phyloP scores from a whole-genome alignment of 768 basidiomycete genomes.

The Pholiota microspora region DNA sequence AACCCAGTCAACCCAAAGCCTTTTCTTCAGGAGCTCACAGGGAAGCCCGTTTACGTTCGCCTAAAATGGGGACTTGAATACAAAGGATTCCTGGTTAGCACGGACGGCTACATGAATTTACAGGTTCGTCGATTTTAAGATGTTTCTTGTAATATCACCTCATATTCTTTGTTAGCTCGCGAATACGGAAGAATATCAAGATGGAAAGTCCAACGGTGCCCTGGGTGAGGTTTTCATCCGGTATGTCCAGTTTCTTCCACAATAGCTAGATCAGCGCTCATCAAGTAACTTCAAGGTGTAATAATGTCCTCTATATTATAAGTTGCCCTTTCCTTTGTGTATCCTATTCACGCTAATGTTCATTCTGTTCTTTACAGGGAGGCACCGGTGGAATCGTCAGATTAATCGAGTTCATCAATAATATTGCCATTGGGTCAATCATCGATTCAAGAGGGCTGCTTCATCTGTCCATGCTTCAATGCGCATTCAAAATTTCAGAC shows the following conservation, averaged over 20 bases:
- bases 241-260: constrained; percentile 41
- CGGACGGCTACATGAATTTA: constrained; percentile 99
- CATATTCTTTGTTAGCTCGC: constrained; percentile 60
- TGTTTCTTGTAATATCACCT: background rate
- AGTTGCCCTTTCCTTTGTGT: constrained; percentile 39
- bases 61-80: constrained; percentile 99
- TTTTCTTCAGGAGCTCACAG: constrained; percentile 97
- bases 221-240: constrained; percentile 99
- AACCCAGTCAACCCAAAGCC: constrained; percentile 98
- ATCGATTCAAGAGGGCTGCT: background rate
- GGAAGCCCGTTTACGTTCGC: constrained; percentile 91
- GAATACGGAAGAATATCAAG: constrained; percentile 98
- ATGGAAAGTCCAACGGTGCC: constrained; percentile 92
- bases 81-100: constrained; percentile 98
- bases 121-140: constrained; percentile 55
- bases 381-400: constrained; percentile 52
- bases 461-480: background rate
- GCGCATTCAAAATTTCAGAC: background rate
- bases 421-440: background rate
- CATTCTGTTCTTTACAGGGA: constrained; percentile 59
- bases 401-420: constrained; percentile 2
- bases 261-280: constrained; percentile 7
- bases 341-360: constrained; percentile 1
- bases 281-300: constrained; percentile 56
- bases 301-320: constrained; percentile 96